These are phyloP conservation scores for Rutidosis leptorrhynchoides DNA, from an alignment of 129 eudicot genomes.

Conservation along the genomic window DNA sequence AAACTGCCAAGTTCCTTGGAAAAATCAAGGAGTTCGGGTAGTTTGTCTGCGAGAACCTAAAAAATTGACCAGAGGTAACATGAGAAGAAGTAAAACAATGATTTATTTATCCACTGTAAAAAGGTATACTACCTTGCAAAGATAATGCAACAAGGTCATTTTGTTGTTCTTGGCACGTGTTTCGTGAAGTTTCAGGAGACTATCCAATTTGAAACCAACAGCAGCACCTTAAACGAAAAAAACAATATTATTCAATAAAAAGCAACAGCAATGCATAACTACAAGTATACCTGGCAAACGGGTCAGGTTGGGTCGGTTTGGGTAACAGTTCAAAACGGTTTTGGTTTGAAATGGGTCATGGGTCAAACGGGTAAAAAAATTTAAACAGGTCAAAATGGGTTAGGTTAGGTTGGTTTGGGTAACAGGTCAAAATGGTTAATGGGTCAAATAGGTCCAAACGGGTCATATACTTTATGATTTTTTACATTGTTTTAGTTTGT, in stretches of 20 bases:
- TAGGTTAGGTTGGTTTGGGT: no score
- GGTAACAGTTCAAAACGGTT: no score
- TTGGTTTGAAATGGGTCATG: no score
- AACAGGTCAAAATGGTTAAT: no score
- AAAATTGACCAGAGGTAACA: slow-evolving; percentile 17
- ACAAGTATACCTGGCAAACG: no score
- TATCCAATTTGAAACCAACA: slow-evolving; percentile 89
- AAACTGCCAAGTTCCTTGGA: slow-evolving; percentile 77
- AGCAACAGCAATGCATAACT: background rate
- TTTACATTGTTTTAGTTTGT: no score
- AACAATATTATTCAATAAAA: slow-evolving; percentile 6
- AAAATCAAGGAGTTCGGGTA: slow-evolving; percentile 93
- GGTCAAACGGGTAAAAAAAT: no score
- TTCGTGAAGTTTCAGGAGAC: slow-evolving; percentile 89
- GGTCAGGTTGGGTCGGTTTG: no score
- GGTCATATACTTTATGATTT: no score
- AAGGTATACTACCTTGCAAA: slow-evolving; percentile 72
- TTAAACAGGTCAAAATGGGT: no score
- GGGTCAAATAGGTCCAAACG: no score
- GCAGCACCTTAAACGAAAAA: slow-evolving; percentile 71
- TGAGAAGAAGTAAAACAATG: slow-evolving; percentile 10
- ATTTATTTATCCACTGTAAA: background rate
- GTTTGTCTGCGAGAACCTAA: slow-evolving; percentile 79
- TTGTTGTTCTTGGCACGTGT: slow-evolving; percentile 89
- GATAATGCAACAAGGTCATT: slow-evolving; percentile 96